These are phyloP conservation scores for Beta macrorhiza DNA, from an alignment of 179 eudicot genomes.

Conservation along the genomic window DNA sequence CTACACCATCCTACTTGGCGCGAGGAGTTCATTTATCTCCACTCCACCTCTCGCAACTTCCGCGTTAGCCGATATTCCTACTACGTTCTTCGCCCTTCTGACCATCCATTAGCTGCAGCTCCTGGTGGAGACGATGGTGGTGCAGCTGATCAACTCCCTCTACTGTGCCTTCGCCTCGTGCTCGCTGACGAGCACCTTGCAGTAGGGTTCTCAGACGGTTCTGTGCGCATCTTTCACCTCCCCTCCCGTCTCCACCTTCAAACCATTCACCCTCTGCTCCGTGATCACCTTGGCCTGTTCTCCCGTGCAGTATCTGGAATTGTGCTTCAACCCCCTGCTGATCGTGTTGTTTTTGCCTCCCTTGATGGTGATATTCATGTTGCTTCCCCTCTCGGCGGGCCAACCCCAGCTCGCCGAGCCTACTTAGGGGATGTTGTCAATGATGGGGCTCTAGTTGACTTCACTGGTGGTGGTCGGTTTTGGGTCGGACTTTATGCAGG, in stretches of 20 bases:
- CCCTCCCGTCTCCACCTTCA: conserved; percentile 45
- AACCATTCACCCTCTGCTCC: conserved; percentile 59
- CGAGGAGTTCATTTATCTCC: conserved; percentile 67
- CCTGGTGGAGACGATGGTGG: conserved; percentile 32
- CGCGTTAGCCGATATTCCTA: conserved; percentile 39
- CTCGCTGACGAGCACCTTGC: conserved; percentile 62
- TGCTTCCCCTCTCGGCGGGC: conserved; percentile 26
- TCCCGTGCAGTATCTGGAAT: conserved; percentile 82
- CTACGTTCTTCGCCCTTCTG: conserved; percentile 45
- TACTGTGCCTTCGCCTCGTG: conserved; percentile 68
- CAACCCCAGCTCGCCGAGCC: conserved; percentile 42
- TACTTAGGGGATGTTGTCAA: conserved; percentile 67
- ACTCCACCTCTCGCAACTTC: conserved; percentile 72
- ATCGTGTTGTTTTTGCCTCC: conserved; percentile 61
- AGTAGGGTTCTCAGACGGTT: conserved; percentile 79
- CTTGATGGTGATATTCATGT: conserved; percentile 77
- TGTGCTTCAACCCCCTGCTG: conserved; percentile 32
- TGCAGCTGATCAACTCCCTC: conserved; percentile 32
- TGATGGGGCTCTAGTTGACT: conserved; percentile 85
- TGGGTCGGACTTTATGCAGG: conserved; percentile 99
- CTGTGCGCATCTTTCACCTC: conserved; percentile 67
- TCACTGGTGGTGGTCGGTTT: conserved; percentile 61
- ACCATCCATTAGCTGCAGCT: conserved; percentile 22
- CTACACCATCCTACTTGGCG: conserved; percentile 59
- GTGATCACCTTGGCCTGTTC: conserved; percentile 62